Evolutionary conservation across 306 rosid species (phyloP).

Genomic region (Ammopiptanthus mongolicus): DNA sequence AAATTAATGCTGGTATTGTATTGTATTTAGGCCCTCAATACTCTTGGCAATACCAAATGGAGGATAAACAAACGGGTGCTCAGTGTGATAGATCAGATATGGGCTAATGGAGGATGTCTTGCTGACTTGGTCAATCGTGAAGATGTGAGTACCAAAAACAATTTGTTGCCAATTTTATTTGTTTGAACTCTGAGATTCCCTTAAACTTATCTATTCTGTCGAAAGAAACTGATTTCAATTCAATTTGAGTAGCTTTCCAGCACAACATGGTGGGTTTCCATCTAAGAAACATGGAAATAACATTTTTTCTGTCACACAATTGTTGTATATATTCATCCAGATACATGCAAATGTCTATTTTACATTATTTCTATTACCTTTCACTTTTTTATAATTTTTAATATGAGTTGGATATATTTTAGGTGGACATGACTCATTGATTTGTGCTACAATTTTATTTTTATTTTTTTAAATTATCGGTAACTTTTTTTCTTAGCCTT

Average conservation of each 20-base stretch:
- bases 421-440: neutral
- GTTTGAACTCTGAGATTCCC: neutral
- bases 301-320: neutral
- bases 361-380: neutral
- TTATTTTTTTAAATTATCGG: neutral
- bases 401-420: neutral
- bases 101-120: constrained; percentile 67
- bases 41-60: constrained; percentile 75
- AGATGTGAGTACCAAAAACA: constrained; percentile 47
- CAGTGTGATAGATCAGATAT: constrained; percentile 54
- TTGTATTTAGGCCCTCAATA: constrained; percentile 49
- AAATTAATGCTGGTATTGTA: constrained; percentile 10
- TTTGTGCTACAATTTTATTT: neutral
- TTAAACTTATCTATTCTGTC: neutral
- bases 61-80: constrained; percentile 57
- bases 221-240: neutral
- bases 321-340: neutral
- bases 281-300: neutral
- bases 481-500: neutral
- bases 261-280: neutral
- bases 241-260: neutral
- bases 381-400: neutral
- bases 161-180: neutral
- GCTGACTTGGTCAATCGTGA: constrained; percentile 63
- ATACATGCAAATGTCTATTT: neutral